Percentiles rank a stretch among this genome's conserved stretches.
Evolutionary conservation across 352 stramenopile species (phyloP).

Genomic region (Globisporangium barbulae): DNA sequence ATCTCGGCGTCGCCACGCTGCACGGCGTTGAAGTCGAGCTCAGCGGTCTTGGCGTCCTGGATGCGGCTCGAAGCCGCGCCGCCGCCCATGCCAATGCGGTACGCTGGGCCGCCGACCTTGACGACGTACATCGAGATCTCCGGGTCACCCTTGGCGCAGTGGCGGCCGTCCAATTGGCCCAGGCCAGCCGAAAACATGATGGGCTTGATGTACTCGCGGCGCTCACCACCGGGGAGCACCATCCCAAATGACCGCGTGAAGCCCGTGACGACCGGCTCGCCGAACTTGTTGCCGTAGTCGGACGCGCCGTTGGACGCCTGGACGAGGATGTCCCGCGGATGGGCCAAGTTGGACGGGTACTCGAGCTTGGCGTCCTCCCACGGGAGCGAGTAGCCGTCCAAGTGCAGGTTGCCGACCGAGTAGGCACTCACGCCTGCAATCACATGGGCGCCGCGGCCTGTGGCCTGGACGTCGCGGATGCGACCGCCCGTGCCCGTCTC

Average conservation of each 20-base stretch:
- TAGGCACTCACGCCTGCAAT: slow-evolving; percentile 91
- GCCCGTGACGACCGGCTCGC: slow-evolving; percentile 98
- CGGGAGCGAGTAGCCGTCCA: slow-evolving; percentile 95
- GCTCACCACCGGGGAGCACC: slow-evolving; percentile 92
- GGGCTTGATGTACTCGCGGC: slow-evolving; percentile 99
- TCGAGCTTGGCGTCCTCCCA: slow-evolving; percentile 94
- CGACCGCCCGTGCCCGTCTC: slow-evolving; percentile 98
- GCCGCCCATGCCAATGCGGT: slow-evolving; percentile 98
- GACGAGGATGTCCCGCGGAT: slow-evolving; percentile 94
- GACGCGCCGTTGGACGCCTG: slow-evolving; percentile 98
- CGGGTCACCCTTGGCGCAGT: slow-evolving; percentile 93
- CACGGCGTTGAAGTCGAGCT: slow-evolving; percentile 99
- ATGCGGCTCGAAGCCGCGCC: slow-evolving; percentile 96
- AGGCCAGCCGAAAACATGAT: slow-evolving; percentile 99
- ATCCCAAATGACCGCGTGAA: slow-evolving; percentile 98
- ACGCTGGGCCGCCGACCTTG: slow-evolving; percentile 98
- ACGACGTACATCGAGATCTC: slow-evolving; percentile 97
- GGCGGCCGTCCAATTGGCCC: slow-evolving; percentile 93
- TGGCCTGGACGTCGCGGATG: slow-evolving; percentile 98
- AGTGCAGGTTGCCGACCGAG: slow-evolving; percentile 93
- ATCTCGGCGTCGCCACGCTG: slow-evolving; percentile 99
- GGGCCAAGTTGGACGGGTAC: slow-evolving; percentile 89
- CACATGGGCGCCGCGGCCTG: slow-evolving; percentile 94
- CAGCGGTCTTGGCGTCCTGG: slow-evolving; percentile 91
- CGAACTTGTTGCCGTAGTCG: slow-evolving; percentile 99